Percentiles rank a stretch among this genome's conserved stretches.
Conservation (phyloP, 2,329 filamentous ascomycete genomes). For the Geosmithia flava region DNA sequence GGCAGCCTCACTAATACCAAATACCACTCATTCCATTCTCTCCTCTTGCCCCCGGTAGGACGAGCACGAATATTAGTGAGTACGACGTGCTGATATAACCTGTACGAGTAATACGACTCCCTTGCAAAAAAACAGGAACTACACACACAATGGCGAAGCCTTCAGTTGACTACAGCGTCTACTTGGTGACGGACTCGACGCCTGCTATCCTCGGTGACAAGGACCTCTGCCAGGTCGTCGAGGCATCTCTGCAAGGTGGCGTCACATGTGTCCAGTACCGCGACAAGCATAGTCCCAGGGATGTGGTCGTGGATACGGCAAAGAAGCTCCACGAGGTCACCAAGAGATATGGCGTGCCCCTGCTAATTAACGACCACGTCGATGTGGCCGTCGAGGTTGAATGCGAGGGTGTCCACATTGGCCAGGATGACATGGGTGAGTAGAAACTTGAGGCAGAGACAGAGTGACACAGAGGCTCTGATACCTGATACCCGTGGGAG, state of each 20-base stretch:
- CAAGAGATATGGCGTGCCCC: conserved; percentile 53
- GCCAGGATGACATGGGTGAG: conserved; percentile 82
- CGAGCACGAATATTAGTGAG: not conserved
- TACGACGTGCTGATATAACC: not conserved
- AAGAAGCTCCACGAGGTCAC: conserved; percentile 61
- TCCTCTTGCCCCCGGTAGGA: not conserved
- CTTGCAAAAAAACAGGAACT: not conserved
- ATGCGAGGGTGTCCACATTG: conserved; percentile 87
- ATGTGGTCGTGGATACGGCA: conserved; percentile 56
- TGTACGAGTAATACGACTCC: not conserved
- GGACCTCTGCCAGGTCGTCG: conserved; percentile 62
- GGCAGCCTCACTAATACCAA: not conserved
- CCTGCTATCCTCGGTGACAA: conserved; percentile 62
- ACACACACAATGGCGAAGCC: conserved; percentile 15
- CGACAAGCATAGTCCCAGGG: conserved; percentile 74
- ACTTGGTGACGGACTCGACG: conserved; percentile 92
- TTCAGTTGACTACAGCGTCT: conserved; percentile 65
- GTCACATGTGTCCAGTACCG: conserved; percentile 82
- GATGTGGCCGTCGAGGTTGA: conserved; percentile 78
- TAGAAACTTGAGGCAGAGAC: not conserved
- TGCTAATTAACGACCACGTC: conserved; percentile 87
- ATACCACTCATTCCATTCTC: not conserved
- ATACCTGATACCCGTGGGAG: not conserved
- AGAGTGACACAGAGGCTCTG: not conserved
- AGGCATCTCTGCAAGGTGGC: conserved; percentile 64